phyloP scores from a whole-genome alignment of 257 asterid species.

The Salvia hispanica region DNA sequence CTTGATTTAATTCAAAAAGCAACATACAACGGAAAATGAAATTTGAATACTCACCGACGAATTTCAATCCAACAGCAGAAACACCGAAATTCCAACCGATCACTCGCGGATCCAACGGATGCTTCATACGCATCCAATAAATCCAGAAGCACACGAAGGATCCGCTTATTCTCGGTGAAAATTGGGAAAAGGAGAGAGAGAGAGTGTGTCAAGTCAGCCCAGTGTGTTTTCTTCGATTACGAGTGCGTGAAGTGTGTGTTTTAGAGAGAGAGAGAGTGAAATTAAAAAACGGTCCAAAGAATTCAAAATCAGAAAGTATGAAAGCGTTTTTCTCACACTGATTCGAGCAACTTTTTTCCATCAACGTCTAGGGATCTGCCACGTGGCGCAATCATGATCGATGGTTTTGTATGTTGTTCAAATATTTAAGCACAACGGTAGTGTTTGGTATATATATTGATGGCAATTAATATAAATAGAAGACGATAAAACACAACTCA shows the following conservation, averaged over 20 bases:
- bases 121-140: background rate
- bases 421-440: slow-evolving; percentile 32
- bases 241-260: slow-evolving; percentile 35
- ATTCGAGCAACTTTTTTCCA: slow-evolving; percentile 21
- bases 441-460: background rate
- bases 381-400: background rate
- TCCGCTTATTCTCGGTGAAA: slow-evolving; percentile 31
- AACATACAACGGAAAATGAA: background rate
- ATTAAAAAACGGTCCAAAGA: slow-evolving; percentile 36
- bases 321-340: slow-evolving; percentile 28
- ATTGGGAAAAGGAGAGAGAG: slow-evolving; percentile 17
- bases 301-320: slow-evolving; percentile 38
- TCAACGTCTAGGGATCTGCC: background rate
- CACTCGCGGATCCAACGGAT: slow-evolving; percentile 39
- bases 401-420: background rate
- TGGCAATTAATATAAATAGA: too few species aligned
- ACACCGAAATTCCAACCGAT: slow-evolving; percentile 32
- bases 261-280: slow-evolving; percentile 20
- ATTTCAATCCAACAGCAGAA: slow-evolving; percentile 27
- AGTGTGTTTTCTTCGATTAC: slow-evolving; percentile 23
- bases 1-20: slow-evolving; percentile 9
- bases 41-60: slow-evolving; percentile 42
- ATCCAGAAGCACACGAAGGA: slow-evolving; percentile 8
- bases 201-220: background rate
- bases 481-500: too few species aligned